phyloP scores from a whole-genome alignment of 2,329 filamentous ascomycete species.

The Diaporthe helianthi region DNA sequence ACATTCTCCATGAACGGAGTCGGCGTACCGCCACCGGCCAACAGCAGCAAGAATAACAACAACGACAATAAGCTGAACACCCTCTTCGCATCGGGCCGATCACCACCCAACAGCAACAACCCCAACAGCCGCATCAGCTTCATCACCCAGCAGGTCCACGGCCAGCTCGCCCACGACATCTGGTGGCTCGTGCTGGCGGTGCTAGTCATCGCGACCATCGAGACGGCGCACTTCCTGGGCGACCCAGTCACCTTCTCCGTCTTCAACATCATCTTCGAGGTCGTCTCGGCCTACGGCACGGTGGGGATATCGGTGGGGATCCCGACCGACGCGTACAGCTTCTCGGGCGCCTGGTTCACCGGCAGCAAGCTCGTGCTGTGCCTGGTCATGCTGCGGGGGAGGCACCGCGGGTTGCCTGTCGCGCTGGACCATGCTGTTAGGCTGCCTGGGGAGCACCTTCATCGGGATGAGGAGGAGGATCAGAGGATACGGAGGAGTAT shows the following conservation, averaged over 20 bases:
- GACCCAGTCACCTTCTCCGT: constrained; percentile 62
- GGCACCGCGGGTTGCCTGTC: constrained; percentile 62
- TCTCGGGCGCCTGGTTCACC: constrained; percentile 60
- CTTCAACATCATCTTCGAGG: constrained; percentile 65
- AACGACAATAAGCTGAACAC: constrained; percentile 31
- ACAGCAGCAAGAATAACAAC: no score
- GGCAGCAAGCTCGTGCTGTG: constrained; percentile 64
- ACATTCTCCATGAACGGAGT: constrained; percentile 54
- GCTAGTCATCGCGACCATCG: constrained; percentile 65
- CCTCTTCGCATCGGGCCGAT: neutral
- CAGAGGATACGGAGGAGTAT: constrained; percentile 48
- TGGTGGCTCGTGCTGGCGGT: constrained; percentile 70
- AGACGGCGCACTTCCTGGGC: constrained; percentile 59
- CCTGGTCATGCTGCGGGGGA: constrained; percentile 61
- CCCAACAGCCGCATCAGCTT: constrained; percentile 54
- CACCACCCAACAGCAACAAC: constrained; percentile 39
- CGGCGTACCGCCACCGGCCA: constrained; percentile 46
- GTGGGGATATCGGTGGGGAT: constrained; percentile 65
- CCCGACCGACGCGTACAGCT: constrained; percentile 59
- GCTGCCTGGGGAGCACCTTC: constrained; percentile 47
- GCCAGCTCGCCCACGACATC: constrained; percentile 68
- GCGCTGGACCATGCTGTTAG: constrained; percentile 61
- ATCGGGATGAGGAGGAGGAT: constrained; percentile 51
- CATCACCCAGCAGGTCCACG: constrained; percentile 62
- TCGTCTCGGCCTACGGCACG: constrained; percentile 64